Percentiles rank a stretch among this genome's conserved stretches.
These are phyloP conservation scores for Acer saccharum DNA, from an alignment of 345 rosid species.

Conservation along the genomic window DNA sequence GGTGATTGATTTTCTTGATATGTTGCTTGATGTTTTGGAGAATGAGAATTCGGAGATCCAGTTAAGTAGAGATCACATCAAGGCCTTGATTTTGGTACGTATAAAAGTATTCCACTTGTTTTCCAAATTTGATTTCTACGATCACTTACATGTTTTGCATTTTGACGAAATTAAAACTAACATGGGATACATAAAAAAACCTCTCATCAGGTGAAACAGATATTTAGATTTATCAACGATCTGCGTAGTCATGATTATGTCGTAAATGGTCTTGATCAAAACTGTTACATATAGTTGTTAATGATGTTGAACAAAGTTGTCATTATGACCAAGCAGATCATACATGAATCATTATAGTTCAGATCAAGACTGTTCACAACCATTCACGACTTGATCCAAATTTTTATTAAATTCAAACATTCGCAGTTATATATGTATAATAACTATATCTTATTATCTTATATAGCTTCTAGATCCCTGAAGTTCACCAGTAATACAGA, in stretches of 20 bases:
- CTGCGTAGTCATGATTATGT: too few relatives aligned
- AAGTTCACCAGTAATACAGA: too few relatives aligned
- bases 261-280: not conserved
- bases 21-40: slow-evolving; percentile 40
- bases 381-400: not conserved
- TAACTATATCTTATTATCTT: too few relatives aligned
- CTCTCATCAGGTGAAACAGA: too few relatives aligned
- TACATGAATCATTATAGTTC: not conserved
- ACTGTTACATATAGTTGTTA: too few relatives aligned
- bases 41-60: slow-evolving; percentile 30
- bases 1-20: slow-evolving; percentile 43
- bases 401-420: too few relatives aligned
- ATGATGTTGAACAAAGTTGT: too few relatives aligned
- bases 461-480: too few relatives aligned
- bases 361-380: not conserved
- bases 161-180: not conserved
- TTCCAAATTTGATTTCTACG: too few relatives aligned
- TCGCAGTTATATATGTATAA: not conserved
- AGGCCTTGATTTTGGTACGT: slow-evolving; percentile 39
- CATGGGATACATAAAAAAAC: too few relatives aligned
- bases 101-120: too few relatives aligned
- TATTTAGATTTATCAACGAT: not conserved
- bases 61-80: slow-evolving; percentile 39
- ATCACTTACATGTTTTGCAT: not conserved
- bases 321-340: not conserved